These are phyloP conservation scores for Coemansia sp. DNA, from an alignment of 371 early-diverging fungal genomes.

Conservation along the genomic window DNA sequence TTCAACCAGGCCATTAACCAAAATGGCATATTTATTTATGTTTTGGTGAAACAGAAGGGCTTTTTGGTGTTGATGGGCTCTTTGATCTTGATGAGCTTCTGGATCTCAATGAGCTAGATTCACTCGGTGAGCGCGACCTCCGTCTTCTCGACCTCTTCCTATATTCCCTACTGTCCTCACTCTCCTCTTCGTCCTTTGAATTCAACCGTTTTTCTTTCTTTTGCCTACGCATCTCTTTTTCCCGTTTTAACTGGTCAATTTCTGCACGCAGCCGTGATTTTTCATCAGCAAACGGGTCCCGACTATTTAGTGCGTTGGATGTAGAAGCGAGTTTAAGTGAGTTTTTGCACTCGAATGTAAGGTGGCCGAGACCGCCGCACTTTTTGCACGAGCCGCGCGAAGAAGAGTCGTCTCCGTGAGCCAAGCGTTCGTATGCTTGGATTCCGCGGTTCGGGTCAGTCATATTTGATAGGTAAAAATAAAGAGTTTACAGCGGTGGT, in stretches of 20 bases:
- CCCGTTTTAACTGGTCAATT: slow-evolving; percentile 25
- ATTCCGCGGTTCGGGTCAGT: slow-evolving; percentile 40
- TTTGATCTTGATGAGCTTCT: neutral
- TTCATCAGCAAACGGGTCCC: slow-evolving; percentile 38
- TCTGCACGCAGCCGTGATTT: slow-evolving; percentile 37
- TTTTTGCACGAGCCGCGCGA: slow-evolving; percentile 45
- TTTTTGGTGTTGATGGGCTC: neutral
- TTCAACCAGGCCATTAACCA: neutral
- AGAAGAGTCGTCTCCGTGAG: slow-evolving; percentile 22
- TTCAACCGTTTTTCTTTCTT: neutral
- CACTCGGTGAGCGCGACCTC: slow-evolving; percentile 5
- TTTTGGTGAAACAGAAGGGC: neutral
- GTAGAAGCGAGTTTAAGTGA: slow-evolving; percentile 25
- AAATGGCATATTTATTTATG: no score
- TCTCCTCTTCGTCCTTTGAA: neutral
- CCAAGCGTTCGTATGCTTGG: slow-evolving; percentile 47
- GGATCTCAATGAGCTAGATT: neutral
- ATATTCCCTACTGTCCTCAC: neutral
- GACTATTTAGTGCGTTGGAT: neutral
- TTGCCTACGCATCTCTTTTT: neutral
- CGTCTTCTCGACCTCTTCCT: neutral
- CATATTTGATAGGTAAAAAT: slow-evolving; percentile 10
- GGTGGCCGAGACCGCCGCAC: slow-evolving; percentile 48
- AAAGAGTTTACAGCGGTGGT: no score
- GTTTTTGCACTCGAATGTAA: slow-evolving; percentile 51